These are phyloP conservation scores for Didymosphaeria variabile DNA, from an alignment of 2,329 filamentous ascomycete species.

Conservation along the genomic window DNA sequence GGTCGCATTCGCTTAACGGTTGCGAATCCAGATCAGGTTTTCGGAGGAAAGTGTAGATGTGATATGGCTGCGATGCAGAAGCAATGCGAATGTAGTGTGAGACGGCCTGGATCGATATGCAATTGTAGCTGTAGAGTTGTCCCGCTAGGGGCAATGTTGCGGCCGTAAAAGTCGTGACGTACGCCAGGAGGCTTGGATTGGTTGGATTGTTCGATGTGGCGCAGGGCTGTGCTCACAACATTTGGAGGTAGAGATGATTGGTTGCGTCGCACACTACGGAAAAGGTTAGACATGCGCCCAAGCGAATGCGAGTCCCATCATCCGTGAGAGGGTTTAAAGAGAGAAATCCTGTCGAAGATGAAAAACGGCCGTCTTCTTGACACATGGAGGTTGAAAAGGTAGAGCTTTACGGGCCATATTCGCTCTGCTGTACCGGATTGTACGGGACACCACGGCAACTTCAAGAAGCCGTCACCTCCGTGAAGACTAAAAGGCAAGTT, in stretches of 20 bases:
- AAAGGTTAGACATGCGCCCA: not conserved
- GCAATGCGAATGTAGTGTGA: not conserved
- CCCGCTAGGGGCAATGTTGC: constrained; percentile 1
- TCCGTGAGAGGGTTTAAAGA: too few relatives aligned
- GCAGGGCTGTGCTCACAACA: not conserved
- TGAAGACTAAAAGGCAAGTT: too few relatives aligned
- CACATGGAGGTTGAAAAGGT: too few relatives aligned
- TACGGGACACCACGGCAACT: too few relatives aligned
- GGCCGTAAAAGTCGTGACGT: constrained; percentile 11
- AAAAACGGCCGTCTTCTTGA: too few relatives aligned
- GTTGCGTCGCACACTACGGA: not conserved
- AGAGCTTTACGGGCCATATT: too few relatives aligned
- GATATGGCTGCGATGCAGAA: not conserved
- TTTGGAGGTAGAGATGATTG: not conserved
- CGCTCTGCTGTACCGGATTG: too few relatives aligned
- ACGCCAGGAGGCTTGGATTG: not conserved
- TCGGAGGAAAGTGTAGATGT: not conserved
- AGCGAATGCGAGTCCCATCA: not conserved
- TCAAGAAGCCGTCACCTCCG: too few relatives aligned
- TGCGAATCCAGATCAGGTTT: not conserved
- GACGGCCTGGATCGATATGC: not conserved
- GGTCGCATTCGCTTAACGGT: constrained; percentile 10
- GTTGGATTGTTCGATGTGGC: not conserved
- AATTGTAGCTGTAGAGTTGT: not conserved
- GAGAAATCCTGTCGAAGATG: too few relatives aligned